These are phyloP conservation scores for Huntiella omanensis DNA, from an alignment of 2,329 filamentous ascomycete species.

Conservation along the genomic window DNA sequence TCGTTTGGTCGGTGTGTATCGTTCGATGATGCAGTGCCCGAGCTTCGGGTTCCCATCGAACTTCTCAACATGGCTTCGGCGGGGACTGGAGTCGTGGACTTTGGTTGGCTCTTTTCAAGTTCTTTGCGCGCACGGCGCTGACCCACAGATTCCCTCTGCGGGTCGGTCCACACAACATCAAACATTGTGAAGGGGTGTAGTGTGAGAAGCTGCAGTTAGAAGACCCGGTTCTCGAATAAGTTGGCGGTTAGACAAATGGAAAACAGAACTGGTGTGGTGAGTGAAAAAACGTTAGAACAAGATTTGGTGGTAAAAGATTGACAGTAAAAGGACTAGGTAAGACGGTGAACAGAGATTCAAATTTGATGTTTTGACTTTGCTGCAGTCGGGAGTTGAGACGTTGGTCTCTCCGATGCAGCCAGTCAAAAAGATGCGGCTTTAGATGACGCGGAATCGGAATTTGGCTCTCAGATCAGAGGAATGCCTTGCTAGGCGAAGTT, in stretches of 20 bases:
- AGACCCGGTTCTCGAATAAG: background rate
- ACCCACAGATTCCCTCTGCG: slow-evolving; percentile 31
- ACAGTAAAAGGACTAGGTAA: background rate
- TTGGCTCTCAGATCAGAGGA: background rate
- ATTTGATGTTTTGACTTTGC: background rate
- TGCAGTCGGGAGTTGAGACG: background rate
- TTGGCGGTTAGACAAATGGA: background rate
- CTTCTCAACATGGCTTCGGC: slow-evolving; percentile 17
- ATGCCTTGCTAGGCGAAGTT: background rate
- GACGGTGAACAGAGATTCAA: background rate
- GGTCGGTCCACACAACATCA: slow-evolving; percentile 40
- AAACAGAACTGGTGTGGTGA: background rate
- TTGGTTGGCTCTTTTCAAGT: slow-evolving; percentile 17
- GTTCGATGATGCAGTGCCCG: slow-evolving; percentile 16
- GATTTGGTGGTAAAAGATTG: background rate
- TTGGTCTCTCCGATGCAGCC: too few relatives aligned
- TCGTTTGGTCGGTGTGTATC: slow-evolving; percentile 1
- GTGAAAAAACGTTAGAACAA: too few relatives aligned
- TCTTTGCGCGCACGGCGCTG: slow-evolving; percentile 33
- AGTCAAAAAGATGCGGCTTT: too few relatives aligned
- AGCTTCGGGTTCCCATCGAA: slow-evolving; percentile 26
- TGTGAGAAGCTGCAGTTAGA: background rate
- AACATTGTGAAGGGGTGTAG: slow-evolving; percentile 26
- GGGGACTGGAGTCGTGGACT: slow-evolving; percentile 9
- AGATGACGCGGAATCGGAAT: too few relatives aligned